Evolutionary conservation across 176 grass and related monocot genomes (phyloP), one percentile per base, ranked within the genome.

Genomic region (Phoenix dactylifera): DNA sequence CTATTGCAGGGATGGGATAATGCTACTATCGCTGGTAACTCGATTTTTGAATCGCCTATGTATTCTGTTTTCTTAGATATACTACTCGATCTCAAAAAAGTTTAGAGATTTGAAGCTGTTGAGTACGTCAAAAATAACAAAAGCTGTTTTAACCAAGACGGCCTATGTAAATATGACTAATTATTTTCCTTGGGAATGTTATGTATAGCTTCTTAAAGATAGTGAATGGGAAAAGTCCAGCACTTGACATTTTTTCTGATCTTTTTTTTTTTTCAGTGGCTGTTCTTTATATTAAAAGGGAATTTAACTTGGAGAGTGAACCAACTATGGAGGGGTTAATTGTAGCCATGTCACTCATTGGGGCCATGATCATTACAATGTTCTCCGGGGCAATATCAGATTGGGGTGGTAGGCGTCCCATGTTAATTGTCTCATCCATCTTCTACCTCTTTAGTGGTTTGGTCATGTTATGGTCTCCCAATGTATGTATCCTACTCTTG

Each of bases 1-100:
- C 25, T 87, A 64, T 55, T 96, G 24, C 91, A 90, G 72, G 91
- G 91, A 12, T 96, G 91, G 91, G 86, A 96, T 82, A 96, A 90
- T 57, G 86, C 91, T 44, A 90, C 91, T 7, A 96, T 96, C 55
- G 78, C 91, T 74, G 80, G 80, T 78, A 51, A 39, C 3, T 55
- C 7, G 1, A 0, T 14, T 52, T 29, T 1, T 12, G 7, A 30
- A 17, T 55, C 18, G 1, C 15, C 51, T 72, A 39, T 39, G 35
- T 30, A 44, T 14, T 30, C 28, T 6, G 28, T 49, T 15, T 28
- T 55, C 51, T 53, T 32, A 15, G 30, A 63, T 7, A 15, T 59
- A 18, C 18, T 4, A 4, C 26, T 35, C 3, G n/a, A 17, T 1
- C 39, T 51, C 10, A 65, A 17, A 72, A 65, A 50, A 16, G 7